phyloP scores from a whole-genome alignment of 371 early-diverging fungal genomes.

The Cokeromyces recurvatus region DNA sequence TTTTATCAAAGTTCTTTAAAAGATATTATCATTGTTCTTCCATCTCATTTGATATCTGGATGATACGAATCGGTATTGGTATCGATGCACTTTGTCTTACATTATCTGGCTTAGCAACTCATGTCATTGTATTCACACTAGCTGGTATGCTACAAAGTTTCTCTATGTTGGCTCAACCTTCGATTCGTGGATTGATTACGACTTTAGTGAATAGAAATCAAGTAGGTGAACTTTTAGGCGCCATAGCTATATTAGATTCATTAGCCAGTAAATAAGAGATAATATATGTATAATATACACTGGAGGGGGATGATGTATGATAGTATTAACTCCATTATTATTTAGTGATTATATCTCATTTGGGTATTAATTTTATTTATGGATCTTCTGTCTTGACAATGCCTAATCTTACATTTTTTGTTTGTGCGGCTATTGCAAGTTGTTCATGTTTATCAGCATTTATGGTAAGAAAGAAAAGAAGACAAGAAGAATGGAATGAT shows the following conservation, averaged over 20 bases:
- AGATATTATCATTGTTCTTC: not conserved
- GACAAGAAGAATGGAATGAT: constrained; percentile 5
- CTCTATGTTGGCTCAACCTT: constrained; percentile 37
- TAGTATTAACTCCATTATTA: too few species aligned
- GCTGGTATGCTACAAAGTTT: constrained; percentile 34
- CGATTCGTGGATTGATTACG: constrained; percentile 39
- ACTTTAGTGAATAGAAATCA: constrained; percentile 40
- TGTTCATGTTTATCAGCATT: constrained; percentile 13
- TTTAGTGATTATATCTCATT: constrained; percentile 31
- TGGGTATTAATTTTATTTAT: constrained; percentile 37
- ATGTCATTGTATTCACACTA: constrained; percentile 14
- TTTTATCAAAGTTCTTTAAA: constrained; percentile 8
- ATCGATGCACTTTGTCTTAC: constrained; percentile 31
- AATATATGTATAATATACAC: too few species aligned
- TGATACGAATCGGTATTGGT: constrained; percentile 38
- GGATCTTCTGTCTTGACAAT: constrained; percentile 38
- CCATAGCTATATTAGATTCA: constrained; percentile 45
- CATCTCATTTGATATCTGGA: constrained; percentile 43
- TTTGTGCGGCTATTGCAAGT: constrained; percentile 14
- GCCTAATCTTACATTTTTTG: constrained; percentile 43
- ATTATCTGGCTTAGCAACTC: constrained; percentile 29
- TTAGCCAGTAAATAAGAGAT: constrained; percentile 40
- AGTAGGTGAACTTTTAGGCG: constrained; percentile 48
- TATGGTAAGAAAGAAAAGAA: constrained; percentile 9
- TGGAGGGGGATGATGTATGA: too few species aligned